phyloP scores from a whole-genome alignment of 306 rosid genomes.

The Potentilla sterilis region DNA sequence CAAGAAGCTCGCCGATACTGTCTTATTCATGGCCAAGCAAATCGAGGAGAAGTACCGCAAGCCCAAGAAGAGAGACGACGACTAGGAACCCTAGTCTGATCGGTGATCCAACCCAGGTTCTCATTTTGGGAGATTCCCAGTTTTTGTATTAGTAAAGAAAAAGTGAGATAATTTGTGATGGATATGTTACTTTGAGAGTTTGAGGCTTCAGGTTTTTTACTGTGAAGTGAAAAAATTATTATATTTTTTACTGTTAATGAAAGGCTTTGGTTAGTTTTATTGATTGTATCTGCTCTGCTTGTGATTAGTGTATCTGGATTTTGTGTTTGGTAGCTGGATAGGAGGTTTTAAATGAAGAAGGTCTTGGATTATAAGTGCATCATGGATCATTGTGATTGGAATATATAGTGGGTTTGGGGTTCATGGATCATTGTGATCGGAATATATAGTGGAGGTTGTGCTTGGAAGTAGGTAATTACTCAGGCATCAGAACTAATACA shows the following conservation, averaged over 20 bases:
- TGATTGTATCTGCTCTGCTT: neutral
- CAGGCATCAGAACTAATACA: neutral
- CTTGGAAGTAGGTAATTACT: conserved; percentile 1
- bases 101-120: conserved; percentile 26
- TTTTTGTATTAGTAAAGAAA: neutral
- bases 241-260: conserved; percentile 5
- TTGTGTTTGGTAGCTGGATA: neutral
- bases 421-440: neutral
- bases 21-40: conserved; percentile 40
- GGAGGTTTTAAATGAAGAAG: neutral
- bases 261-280: neutral
- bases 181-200: neutral
- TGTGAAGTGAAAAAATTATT: neutral
- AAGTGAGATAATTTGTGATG: neutral
- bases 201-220: neutral
- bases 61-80: conserved; percentile 44
- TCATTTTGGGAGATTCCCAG: conserved; percentile 8
- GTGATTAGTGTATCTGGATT: neutral
- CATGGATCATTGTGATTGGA: neutral
- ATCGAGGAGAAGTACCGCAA: conserved; percentile 60
- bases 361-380: neutral
- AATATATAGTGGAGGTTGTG: neutral
- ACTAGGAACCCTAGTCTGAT: conserved; percentile 20
- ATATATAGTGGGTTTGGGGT: neutral
- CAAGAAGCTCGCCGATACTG: conserved; percentile 48